Evolutionary conservation across 2,329 filamentous ascomycete species (phyloP), one percentile per base, ranked within the genome.

Genomic region (Chrysoporthe cubensis): DNA sequence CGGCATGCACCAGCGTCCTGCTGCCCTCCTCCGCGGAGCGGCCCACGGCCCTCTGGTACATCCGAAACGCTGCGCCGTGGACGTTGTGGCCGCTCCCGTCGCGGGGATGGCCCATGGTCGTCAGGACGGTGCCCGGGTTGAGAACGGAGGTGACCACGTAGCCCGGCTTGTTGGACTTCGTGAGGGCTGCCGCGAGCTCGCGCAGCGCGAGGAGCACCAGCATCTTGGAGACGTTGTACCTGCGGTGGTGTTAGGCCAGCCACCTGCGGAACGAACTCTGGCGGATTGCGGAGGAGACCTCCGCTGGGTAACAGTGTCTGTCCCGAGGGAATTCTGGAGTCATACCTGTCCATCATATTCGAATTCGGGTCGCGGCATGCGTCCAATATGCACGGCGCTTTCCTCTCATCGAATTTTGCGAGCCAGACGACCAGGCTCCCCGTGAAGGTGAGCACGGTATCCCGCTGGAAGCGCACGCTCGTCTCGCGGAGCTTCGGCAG

Each of bases 1-100:
- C 62, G 0, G 73, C 78, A 50, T 75, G 61, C 0, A 79, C 75
- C 1, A 80, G 71, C 1, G 72, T 71, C 0, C 78, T 74, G 42
- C 76, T 77, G 0, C 84, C 85, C 61, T 80, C 79, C 71, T 86
- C 85, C 0, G 52, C 18, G 16, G 56, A 6, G 48, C 13, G 44
- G 44, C 44, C 44, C 18, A 48, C 18, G 16, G 44, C n/a, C 44
- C 8, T 48, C n/a, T 48, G 44, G 8, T 21, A 48, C 18, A 1
- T 6, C 16, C 44, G 18, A 5, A 16, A 48, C n/a, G 16, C 16
- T 8, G 44, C 16, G n/a, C 44, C 18, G n/a, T 48, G 44, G 18
- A 48, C n/a, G 18, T 48, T 6, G 5, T 7, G 16, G 8, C 7
- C 18, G 6, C n/a, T 16, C 6, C n/a, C 2, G 8, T 48, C n/a